Evolutionary conservation across 2,329 filamentous ascomycete genomes (phyloP).

Genomic region (Pyricularia pennisetigena): DNA sequence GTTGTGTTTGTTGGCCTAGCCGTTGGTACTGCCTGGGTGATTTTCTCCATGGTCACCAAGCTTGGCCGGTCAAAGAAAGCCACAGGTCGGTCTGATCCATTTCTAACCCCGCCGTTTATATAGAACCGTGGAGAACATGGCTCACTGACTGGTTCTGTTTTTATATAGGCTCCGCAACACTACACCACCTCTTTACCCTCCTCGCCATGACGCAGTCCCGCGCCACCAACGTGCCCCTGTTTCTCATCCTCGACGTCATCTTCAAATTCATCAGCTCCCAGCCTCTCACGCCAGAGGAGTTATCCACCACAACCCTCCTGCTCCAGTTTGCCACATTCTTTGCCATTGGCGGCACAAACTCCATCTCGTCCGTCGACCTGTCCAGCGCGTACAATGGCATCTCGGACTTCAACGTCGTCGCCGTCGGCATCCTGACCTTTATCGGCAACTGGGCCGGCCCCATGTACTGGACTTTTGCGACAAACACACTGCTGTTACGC

Average conservation of each 20-base stretch:
- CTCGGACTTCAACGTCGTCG: slow-evolving; percentile 65
- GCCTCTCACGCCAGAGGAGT: slow-evolving; percentile 41
- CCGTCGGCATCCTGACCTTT: slow-evolving; percentile 78
- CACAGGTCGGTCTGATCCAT: slow-evolving; percentile 13
- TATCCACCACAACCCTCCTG: slow-evolving; percentile 63
- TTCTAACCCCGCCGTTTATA: slow-evolving; percentile 10
- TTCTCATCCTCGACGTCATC: slow-evolving; percentile 61
- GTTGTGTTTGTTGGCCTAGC: slow-evolving; percentile 39
- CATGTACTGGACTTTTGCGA: slow-evolving; percentile 73
- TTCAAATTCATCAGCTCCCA: slow-evolving; percentile 37
- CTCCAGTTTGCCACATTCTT: slow-evolving; percentile 82
- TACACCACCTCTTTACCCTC: slow-evolving; percentile 65
- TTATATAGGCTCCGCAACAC: slow-evolving; percentile 24
- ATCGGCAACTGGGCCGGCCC: slow-evolving; percentile 85
- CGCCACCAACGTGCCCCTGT: slow-evolving; percentile 74
- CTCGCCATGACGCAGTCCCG: slow-evolving; percentile 83
- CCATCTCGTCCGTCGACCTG: slow-evolving; percentile 90
- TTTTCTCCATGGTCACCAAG: slow-evolving; percentile 25
- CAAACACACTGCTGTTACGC: slow-evolving; percentile 47
- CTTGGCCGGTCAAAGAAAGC: slow-evolving; percentile 15
- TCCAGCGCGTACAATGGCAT: slow-evolving; percentile 94
- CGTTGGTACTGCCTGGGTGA: slow-evolving; percentile 24
- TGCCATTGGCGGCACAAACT: slow-evolving; percentile 81
- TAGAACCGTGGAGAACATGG: neutral
- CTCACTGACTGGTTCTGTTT: neutral